Percentiles rank a stretch among this genome's conserved stretches.
Evolutionary conservation across 1,139 yeast genomes (phyloP).

Genomic region (Pichia sp.): DNA sequence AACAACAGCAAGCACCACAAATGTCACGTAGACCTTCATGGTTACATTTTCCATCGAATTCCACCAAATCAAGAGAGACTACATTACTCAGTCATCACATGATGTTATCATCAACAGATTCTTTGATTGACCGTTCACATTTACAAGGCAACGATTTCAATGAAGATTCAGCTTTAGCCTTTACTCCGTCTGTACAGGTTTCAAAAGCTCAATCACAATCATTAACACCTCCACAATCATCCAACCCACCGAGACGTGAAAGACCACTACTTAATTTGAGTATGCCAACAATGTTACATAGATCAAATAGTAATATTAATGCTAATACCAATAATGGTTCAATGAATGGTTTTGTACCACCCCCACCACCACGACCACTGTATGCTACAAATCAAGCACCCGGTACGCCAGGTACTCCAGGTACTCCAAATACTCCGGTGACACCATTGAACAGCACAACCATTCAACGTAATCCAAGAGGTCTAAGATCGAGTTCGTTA

Average conservation of each 20-base stretch:
- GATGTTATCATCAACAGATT: slow-evolving; percentile 26
- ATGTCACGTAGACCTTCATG: slow-evolving; percentile 27
- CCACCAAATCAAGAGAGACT: slow-evolving; percentile 21
- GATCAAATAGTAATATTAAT: background rate
- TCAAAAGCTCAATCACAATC: background rate
- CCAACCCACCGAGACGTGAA: slow-evolving; percentile 5
- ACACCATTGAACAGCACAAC: background rate
- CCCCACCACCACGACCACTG: slow-evolving; percentile 4
- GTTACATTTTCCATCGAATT: slow-evolving; percentile 25
- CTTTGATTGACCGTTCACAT: slow-evolving; percentile 28
- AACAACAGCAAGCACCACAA: slow-evolving; percentile 1
- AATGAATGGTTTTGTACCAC: background rate
- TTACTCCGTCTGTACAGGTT: background rate
- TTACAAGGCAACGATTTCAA: background rate
- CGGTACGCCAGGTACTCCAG: slow-evolving; percentile 5
- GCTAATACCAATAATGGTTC: background rate
- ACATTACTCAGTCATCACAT: background rate
- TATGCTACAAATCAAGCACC: slow-evolving; percentile 3
- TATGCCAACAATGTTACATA: slow-evolving; percentile 6
- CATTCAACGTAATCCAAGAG: slow-evolving; percentile 8
- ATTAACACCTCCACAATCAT: slow-evolving; percentile 2
- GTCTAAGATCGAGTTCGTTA: slow-evolving; percentile 3
- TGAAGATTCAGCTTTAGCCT: background rate
- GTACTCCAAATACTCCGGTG: slow-evolving; percentile 8
- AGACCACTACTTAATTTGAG: slow-evolving; percentile 8